Evolutionary conservation across 2,329 filamentous ascomycete species (phyloP).

Genomic region (Paracorniculantispora psalliotae): DNA sequence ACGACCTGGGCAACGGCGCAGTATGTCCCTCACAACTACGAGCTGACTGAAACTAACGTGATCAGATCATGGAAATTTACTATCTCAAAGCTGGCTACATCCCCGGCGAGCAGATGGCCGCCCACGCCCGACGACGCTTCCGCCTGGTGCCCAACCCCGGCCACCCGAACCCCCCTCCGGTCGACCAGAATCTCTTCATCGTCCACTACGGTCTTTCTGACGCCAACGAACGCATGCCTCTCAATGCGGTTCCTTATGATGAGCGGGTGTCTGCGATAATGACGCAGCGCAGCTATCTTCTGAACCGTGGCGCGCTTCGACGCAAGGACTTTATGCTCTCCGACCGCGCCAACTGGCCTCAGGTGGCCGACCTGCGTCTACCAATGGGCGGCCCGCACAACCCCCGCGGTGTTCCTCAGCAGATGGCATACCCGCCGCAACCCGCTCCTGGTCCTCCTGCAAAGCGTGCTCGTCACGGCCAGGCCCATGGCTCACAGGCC

Average conservation of each 20-base stretch:
- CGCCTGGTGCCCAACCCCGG: slow-evolving; percentile 71
- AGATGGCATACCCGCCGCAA: slow-evolving; percentile 59
- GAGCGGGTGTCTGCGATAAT: slow-evolving; percentile 57
- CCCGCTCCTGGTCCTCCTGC: slow-evolving; percentile 45
- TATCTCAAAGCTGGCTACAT: slow-evolving; percentile 77
- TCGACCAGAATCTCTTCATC: slow-evolving; percentile 82
- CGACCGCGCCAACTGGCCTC: slow-evolving; percentile 86
- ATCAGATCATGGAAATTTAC: slow-evolving; percentile 80
- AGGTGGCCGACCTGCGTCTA: slow-evolving; percentile 57
- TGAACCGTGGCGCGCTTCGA: slow-evolving; percentile 72
- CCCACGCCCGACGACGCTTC: slow-evolving; percentile 79
- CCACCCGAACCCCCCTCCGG: slow-evolving; percentile 62
- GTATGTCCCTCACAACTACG: slow-evolving; percentile 33
- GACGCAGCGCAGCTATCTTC: slow-evolving; percentile 58
- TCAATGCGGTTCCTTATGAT: slow-evolving; percentile 59
- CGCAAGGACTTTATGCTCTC: slow-evolving; percentile 94
- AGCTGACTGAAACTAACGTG: slow-evolving; percentile 8
- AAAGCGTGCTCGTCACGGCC: slow-evolving; percentile 48
- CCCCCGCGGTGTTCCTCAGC: slow-evolving; percentile 49
- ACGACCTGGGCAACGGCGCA: slow-evolving; percentile 61
- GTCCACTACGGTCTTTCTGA: slow-evolving; percentile 83
- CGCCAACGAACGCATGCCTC: slow-evolving; percentile 66
- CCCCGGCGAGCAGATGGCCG: slow-evolving; percentile 67
- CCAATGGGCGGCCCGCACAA: slow-evolving; percentile 45
- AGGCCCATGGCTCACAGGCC: slow-evolving; percentile 34